Conservation (phyloP, 2,329 filamentous ascomycete species). For the Microsporum ferrugineum region DNA sequence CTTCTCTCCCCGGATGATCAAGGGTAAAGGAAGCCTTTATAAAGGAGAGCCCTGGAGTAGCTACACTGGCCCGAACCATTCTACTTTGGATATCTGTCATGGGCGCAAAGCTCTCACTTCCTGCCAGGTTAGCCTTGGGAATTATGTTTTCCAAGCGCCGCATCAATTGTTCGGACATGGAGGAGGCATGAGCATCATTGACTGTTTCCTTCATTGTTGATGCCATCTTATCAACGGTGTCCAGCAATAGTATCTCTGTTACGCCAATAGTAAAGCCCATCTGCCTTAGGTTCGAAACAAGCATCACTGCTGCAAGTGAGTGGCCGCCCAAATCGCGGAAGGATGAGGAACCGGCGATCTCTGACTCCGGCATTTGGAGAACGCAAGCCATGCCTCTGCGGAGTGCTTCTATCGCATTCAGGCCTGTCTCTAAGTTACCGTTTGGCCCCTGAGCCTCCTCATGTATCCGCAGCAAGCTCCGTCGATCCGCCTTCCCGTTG, state of each 20-base stretch:
- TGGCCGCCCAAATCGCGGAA: not conserved
- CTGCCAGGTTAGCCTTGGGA: not conserved
- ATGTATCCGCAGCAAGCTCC: not conserved
- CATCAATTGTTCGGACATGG: not conserved
- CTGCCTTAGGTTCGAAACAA: not conserved
- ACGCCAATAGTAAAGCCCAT: not conserved
- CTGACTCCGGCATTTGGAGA: not conserved
- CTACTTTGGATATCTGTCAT: slow-evolving; percentile 4
- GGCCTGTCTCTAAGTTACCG: not conserved
- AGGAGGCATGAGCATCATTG: not conserved
- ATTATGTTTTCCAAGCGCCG: not conserved
- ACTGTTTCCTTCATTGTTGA: not conserved
- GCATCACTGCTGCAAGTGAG: not conserved
- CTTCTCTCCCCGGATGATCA: not conserved
- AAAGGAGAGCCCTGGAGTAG: not conserved
- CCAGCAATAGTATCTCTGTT: not conserved
- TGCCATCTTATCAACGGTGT: not conserved
- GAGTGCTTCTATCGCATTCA: not conserved
- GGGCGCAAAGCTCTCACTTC: not conserved
- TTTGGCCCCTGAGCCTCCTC: not conserved
- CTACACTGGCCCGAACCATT: slow-evolving; percentile 1
- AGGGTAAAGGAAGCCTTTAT: slow-evolving; percentile 2
- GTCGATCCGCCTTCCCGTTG: not conserved
- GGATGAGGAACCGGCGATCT: not conserved
- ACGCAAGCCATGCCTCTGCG: not conserved